phyloP scores from a whole-genome alignment of 345 rosid genomes.

The Salix arbutifolia region DNA sequence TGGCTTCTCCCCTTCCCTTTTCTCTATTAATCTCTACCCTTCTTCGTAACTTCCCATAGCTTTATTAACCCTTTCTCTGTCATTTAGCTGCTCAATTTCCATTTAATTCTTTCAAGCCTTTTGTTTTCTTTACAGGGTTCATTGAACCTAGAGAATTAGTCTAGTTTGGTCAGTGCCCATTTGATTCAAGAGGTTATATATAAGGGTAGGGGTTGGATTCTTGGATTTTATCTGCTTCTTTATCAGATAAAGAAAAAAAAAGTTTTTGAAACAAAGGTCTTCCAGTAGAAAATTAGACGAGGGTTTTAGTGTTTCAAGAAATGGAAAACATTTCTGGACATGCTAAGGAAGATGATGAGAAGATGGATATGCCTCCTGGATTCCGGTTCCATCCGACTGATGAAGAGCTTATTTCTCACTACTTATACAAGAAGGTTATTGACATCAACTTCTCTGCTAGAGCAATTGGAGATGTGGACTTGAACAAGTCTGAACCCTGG shows the following conservation, averaged over 20 bases:
- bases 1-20: not conserved
- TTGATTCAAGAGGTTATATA: not conserved
- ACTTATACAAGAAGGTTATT: constrained; percentile 63
- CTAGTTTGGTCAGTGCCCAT: constrained; percentile 10
- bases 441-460: constrained; percentile 49
- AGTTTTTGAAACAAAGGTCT: not conserved
- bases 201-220: not conserved
- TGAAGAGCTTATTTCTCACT: constrained; percentile 88
- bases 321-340: constrained; percentile 43
- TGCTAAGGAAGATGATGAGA: constrained; percentile 61
- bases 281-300: not conserved
- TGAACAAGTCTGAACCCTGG: constrained; percentile 99
- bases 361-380: constrained; percentile 85
- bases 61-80: constrained; percentile 21
- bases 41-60: constrained; percentile 33
- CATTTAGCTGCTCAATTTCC: constrained; percentile 10
- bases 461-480: constrained; percentile 89
- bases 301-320: constrained; percentile 32
- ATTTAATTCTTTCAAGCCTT: not conserved
- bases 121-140: constrained; percentile 8
- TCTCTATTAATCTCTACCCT: constrained; percentile 23
- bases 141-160: constrained; percentile 3
- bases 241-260: not conserved
- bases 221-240: not conserved
- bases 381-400: constrained; percentile 93